Conservation (phyloP, 306 rosid species). For the Cercis canadensis region DNA sequence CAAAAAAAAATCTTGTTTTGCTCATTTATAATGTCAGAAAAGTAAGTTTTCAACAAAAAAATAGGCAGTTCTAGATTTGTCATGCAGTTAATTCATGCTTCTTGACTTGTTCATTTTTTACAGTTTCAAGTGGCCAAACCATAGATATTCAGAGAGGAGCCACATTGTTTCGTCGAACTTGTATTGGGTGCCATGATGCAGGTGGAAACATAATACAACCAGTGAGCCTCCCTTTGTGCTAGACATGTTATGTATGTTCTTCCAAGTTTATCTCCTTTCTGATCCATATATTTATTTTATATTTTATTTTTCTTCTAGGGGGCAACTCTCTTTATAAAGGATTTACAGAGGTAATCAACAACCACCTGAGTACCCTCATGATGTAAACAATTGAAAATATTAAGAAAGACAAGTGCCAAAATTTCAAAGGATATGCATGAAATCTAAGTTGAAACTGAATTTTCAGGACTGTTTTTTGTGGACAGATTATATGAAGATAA, state of each 20-base stretch:
- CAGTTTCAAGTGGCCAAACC: constrained; percentile 72
- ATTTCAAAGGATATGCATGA: constrained; percentile 4
- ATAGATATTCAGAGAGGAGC: constrained; percentile 76
- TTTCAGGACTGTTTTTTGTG: neutral
- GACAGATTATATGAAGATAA: constrained; percentile 4
- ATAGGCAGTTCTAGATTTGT: neutral
- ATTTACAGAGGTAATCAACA: constrained; percentile 76
- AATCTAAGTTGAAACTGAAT: neutral
- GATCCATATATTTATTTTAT: constrained; percentile 17
- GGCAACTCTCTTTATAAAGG: constrained; percentile 74
- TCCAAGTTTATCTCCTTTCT: constrained; percentile 13
- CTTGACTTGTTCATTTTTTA: constrained; percentile 13
- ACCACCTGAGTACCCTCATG: constrained; percentile 19
- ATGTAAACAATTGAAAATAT: constrained; percentile 3
- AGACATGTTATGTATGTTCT: neutral
- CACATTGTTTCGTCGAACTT: constrained; percentile 66
- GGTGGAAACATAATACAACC: constrained; percentile 96
- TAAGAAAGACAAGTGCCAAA: constrained; percentile 6
- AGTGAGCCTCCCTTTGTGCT: constrained; percentile 48
- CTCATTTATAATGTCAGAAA: neutral
- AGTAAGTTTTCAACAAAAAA: constrained; percentile 6
- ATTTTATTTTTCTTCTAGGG: constrained; percentile 53
- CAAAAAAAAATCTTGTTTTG: neutral
- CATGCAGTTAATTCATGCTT: constrained; percentile 3
- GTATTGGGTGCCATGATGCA: constrained; percentile 89